phyloP scores from a whole-genome alignment of 2,329 filamentous ascomycete genomes.

The Gaeumannomyces sp. region DNA sequence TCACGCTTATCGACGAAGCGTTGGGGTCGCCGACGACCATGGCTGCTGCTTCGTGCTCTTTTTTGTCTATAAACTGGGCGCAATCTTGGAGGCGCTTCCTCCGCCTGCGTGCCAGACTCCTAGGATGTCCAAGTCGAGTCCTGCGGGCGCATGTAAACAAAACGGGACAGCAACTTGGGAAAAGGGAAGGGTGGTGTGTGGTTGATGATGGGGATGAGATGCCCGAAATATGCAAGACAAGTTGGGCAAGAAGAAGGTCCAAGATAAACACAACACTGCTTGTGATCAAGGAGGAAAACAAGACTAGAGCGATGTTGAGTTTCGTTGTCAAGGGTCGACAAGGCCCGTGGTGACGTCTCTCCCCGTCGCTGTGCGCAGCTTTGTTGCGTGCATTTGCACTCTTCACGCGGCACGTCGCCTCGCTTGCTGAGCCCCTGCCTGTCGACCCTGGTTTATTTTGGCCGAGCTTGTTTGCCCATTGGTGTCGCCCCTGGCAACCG shows the following conservation, averaged over 20 bases:
- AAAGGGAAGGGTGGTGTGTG: not conserved
- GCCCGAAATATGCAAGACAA: not conserved
- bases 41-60: not conserved
- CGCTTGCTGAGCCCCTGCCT: not conserved
- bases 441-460: slow-evolving; percentile 1
- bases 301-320: not conserved
- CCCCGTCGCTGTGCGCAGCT: not conserved
- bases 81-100: not conserved
- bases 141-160: slow-evolving; percentile 5
- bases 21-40: slow-evolving; percentile 6
- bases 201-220: not conserved
- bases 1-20: slow-evolving; percentile 53
- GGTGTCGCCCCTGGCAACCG: not conserved
- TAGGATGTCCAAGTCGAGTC: not conserved
- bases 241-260: not conserved
- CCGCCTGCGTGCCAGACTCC: not conserved
- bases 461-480: not conserved
- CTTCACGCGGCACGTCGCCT: not conserved
- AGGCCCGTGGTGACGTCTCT: slow-evolving; percentile 3
- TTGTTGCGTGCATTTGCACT: not conserved
- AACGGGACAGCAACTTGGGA: not conserved
- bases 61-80: not conserved
- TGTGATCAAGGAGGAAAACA: slow-evolving; percentile 1
- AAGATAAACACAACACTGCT: slow-evolving; percentile 10
- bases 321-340: not conserved